Percentiles rank a stretch among this genome's conserved stretches.
These are phyloP conservation scores for Penicillium sp. DNA, from an alignment of 2,329 filamentous ascomycete species.

Conservation along the genomic window DNA sequence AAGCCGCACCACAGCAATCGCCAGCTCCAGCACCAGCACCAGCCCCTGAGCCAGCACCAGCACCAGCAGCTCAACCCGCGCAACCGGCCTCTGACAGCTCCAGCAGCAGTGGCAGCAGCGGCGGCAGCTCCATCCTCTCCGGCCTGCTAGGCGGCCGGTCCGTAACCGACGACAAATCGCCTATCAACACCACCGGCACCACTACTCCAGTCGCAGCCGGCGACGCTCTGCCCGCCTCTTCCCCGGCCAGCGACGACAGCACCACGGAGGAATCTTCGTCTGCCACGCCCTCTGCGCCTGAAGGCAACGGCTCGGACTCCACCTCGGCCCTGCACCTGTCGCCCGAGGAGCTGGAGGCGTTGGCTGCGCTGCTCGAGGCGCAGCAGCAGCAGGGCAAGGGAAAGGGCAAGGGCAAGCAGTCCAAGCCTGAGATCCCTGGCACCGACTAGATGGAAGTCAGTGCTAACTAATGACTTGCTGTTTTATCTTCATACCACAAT, in stretches of 20 bases:
- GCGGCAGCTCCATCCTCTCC: not conserved
- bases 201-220: not conserved
- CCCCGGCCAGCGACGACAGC: not conserved
- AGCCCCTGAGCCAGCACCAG: not conserved
- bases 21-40: not conserved
- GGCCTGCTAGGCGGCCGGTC: constrained; percentile 15
- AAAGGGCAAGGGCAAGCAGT: not conserved
- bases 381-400: constrained; percentile 1
- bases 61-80: not conserved
- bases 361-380: not conserved
- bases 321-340: not conserved
- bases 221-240: not conserved
- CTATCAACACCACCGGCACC: not conserved
- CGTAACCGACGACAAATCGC: not conserved
- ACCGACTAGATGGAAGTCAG: not conserved
- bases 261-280: not conserved
- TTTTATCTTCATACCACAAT: too few species aligned
- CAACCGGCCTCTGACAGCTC: not conserved
- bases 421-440: not conserved
- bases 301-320: not conserved
- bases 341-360: not conserved
- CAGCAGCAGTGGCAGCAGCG: not conserved
- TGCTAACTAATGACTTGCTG: not conserved
- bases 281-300: not conserved
- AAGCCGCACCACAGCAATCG: not conserved